These are phyloP conservation scores for Fusarium sp. DNA, from an alignment of 2,329 filamentous ascomycete species.

Conservation along the genomic window DNA sequence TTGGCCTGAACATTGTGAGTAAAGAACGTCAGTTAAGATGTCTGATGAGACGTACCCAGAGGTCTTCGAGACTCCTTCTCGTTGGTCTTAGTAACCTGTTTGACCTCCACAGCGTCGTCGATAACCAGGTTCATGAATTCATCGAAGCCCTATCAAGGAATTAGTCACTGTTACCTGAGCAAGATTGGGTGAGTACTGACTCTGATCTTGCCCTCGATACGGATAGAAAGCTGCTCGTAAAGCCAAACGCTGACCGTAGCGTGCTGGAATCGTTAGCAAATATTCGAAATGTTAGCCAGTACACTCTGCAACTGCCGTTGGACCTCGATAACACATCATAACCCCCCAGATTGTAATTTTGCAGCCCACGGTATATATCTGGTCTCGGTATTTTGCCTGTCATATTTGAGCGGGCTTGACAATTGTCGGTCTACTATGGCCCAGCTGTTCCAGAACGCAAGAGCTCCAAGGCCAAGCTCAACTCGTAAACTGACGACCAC, in stretches of 20 bases:
- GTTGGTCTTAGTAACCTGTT: slow-evolving; percentile 84
- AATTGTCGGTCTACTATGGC: background rate
- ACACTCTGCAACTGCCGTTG: background rate
- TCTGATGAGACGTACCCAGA: slow-evolving; percentile 72
- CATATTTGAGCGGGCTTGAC: background rate
- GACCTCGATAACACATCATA: slow-evolving; percentile 9
- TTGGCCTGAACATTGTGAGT: slow-evolving; percentile 71
- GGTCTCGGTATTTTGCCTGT: background rate
- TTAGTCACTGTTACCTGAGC: slow-evolving; percentile 8
- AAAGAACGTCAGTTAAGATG: background rate
- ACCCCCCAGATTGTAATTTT: background rate
- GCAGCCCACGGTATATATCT: background rate
- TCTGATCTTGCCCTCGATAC: slow-evolving; percentile 96
- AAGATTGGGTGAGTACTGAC: slow-evolving; percentile 66
- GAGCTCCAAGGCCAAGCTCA: background rate
- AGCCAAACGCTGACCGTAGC: slow-evolving; percentile 95
- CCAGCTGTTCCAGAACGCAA: background rate
- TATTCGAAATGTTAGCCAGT: background rate
- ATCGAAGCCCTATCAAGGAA: slow-evolving; percentile 84
- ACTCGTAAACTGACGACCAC: background rate
- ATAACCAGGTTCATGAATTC: slow-evolving; percentile 99
- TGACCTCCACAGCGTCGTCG: slow-evolving; percentile 95
- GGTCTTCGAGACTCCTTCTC: slow-evolving; percentile 81
- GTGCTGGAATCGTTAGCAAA: slow-evolving; percentile 65
- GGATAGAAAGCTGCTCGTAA: slow-evolving; percentile 93